Evolutionary conservation across 805 yeast genomes (phyloP).

Genomic region (Candida nemodendra): DNA sequence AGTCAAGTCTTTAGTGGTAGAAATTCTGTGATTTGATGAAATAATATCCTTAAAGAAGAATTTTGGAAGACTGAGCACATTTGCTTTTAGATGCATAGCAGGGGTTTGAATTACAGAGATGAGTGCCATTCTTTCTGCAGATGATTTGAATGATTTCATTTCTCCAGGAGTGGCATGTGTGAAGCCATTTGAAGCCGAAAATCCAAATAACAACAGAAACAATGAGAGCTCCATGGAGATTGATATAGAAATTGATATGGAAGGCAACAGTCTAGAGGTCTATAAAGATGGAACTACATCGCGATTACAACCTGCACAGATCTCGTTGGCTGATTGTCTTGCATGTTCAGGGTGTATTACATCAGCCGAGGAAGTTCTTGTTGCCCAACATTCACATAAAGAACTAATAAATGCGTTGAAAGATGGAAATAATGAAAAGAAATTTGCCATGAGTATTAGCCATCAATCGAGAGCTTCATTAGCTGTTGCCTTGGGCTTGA

Average conservation of each 20-base stretch:
- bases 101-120: constrained; percentile 40
- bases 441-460: constrained; percentile 73
- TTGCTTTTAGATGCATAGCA: too few relatives aligned
- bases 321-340: constrained; percentile 86
- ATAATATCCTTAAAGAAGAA: too few relatives aligned
- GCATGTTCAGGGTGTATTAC: constrained; percentile 98
- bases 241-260: constrained; percentile 58
- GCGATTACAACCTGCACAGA: constrained; percentile 73
- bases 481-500: constrained; percentile 60
- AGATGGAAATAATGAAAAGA: constrained; percentile 29
- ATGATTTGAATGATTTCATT: constrained; percentile 91
- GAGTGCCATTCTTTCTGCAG: constrained; percentile 88
- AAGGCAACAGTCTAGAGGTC: constrained; percentile 68
- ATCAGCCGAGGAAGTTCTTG: constrained; percentile 91
- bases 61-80: not conserved
- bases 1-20: too few relatives aligned
- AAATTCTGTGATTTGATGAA: too few relatives aligned
- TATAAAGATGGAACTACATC: constrained; percentile 52
- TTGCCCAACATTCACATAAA: constrained; percentile 85
- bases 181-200: constrained; percentile 66
- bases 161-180: constrained; percentile 94
- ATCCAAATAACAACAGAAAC: constrained; percentile 19
- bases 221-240: constrained; percentile 33
- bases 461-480: constrained; percentile 86
- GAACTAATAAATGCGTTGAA: constrained; percentile 65